Conservation (phyloP, 345 rosid genomes). For the Psidium guajava region DNA sequence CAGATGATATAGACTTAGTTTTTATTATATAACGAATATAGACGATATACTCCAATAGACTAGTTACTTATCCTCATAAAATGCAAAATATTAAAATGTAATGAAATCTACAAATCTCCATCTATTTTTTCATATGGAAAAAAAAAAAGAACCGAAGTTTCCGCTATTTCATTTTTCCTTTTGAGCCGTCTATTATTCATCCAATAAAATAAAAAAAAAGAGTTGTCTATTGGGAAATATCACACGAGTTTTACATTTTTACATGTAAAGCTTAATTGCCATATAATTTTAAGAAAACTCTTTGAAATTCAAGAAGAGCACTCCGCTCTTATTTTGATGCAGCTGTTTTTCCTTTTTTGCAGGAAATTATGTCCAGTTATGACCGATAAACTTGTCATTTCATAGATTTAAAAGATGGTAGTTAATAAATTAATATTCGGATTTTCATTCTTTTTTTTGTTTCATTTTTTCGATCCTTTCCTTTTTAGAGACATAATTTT, state of each 20-base stretch:
- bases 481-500: no score
- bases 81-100: not conserved
- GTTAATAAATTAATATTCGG: not conserved
- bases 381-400: not conserved
- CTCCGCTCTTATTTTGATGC: not conserved
- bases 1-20: not conserved
- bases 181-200: rapidly evolving
- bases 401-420: not conserved
- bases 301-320: not conserved
- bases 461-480: not conserved
- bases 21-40: not conserved
- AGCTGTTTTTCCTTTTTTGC: not conserved
- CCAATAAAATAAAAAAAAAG: not conserved
- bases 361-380: not conserved
- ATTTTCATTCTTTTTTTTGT: not conserved
- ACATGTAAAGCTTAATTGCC: no score
- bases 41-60: not conserved
- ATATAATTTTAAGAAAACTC: not conserved
- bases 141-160: not conserved
- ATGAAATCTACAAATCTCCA: rapidly evolving
- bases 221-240: not conserved
- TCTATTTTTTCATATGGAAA: rapidly evolving
- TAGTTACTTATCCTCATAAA: not conserved
- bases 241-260: not conserved
- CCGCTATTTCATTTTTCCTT: rapidly evolving